These are phyloP conservation scores for Rhizopogon vulgaris DNA, from an alignment of 768 basidiomycete species.

Conservation along the genomic window DNA sequence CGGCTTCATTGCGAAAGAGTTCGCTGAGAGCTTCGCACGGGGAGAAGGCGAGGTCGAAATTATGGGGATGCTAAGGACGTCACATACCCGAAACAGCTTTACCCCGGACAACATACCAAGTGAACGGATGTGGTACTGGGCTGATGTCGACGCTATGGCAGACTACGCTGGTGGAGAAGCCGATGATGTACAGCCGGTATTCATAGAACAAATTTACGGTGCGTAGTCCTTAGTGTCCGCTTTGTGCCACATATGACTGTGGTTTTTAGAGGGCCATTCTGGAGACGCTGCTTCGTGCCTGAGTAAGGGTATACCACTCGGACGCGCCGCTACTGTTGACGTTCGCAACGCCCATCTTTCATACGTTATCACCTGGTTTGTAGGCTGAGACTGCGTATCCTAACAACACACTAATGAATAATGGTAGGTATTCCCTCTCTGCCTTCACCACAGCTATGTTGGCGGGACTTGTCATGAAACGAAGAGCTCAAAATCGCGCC, in stretches of 20 bases:
- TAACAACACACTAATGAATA: not conserved
- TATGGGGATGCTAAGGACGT: conserved; percentile 81
- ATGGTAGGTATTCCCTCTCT: conserved; percentile 79
- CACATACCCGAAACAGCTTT: conserved; percentile 68
- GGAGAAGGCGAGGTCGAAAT: conserved; percentile 59
- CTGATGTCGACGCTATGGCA: conserved; percentile 77
- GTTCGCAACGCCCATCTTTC: conserved; percentile 91
- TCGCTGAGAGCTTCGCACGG: conserved; percentile 28
- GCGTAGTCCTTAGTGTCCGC: conserved; percentile 16
- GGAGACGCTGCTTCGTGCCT: conserved; percentile 61
- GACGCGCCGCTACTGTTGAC: conserved; percentile 76
- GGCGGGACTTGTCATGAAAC: conserved; percentile 53
- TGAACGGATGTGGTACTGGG: conserved; percentile 88
- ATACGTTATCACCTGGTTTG: conserved; percentile 92
- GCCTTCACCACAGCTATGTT: conserved; percentile 84
- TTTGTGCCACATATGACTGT: not conserved
- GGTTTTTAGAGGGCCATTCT: conserved; percentile 68
- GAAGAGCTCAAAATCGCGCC: conserved; percentile 38
- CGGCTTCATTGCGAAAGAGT: conserved; percentile 74
- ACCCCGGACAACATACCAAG: conserved; percentile 84
- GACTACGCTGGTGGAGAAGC: conserved; percentile 67
- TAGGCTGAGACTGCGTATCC: conserved; percentile 1
- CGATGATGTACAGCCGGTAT: conserved; percentile 77
- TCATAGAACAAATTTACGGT: conserved; percentile 92
- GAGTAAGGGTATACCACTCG: conserved; percentile 75